Evolutionary conservation across 345 rosid genomes (phyloP).

Genomic region (Acer negundo): DNA sequence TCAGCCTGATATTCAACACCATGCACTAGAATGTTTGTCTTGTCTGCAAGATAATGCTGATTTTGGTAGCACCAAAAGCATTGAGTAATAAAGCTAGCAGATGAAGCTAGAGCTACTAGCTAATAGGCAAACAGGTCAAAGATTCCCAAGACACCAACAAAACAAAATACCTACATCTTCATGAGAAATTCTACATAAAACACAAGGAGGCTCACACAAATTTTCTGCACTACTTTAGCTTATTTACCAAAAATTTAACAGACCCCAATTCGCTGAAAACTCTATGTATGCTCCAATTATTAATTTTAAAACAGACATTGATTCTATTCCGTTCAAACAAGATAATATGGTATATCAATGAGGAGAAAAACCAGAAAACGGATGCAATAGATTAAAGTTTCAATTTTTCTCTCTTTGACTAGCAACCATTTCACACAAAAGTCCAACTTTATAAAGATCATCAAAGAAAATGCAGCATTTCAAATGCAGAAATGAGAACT

Average conservation of each 20-base stretch:
- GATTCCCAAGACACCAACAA: neutral
- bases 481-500: slow-evolving; percentile 7
- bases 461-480: neutral
- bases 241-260: no score
- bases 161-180: neutral
- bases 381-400: neutral
- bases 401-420: neutral
- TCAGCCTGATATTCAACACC: neutral
- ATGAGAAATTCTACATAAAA: neutral
- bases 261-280: neutral
- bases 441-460: neutral
- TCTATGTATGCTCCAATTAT: neutral
- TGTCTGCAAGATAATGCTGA: neutral
- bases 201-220: no score
- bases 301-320: neutral
- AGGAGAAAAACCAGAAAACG: neutral
- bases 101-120: neutral
- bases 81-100: neutral
- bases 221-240: no score
- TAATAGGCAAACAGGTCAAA: neutral
- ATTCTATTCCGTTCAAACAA: neutral
- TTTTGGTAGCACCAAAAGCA: neutral
- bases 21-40: neutral
- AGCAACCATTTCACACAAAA: neutral
- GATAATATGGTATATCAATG: neutral